Conservation (phyloP, 1,139 yeast species). For the Saccharomycopsis hybrid region DNA sequence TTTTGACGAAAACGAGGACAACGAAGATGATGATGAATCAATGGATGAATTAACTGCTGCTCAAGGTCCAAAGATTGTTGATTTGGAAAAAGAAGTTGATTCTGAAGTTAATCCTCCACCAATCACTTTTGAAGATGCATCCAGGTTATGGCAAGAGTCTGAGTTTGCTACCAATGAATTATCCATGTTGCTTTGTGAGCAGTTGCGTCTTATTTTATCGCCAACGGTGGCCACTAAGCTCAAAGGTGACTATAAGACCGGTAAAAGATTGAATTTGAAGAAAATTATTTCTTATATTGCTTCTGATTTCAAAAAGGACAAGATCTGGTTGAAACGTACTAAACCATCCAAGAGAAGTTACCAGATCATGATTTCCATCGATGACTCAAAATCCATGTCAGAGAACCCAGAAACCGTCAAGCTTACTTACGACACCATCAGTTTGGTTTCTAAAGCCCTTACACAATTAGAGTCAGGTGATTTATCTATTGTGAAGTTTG, state of each 20-base stretch:
- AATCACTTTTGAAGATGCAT: slow-evolving; percentile 57
- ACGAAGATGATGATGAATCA: slow-evolving; percentile 31
- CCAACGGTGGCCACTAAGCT: slow-evolving; percentile 94
- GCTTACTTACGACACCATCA: slow-evolving; percentile 90
- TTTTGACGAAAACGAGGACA: slow-evolving; percentile 38
- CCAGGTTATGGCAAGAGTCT: slow-evolving; percentile 74
- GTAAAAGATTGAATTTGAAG: slow-evolving; percentile 95
- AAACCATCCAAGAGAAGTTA: slow-evolving; percentile 96
- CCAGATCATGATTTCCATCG: slow-evolving; percentile 96
- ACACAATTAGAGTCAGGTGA: slow-evolving; percentile 95
- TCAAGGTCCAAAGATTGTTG: slow-evolving; percentile 29
- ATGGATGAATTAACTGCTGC: slow-evolving; percentile 31
- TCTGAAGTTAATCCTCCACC: too few species aligned
- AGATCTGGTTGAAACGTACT: slow-evolving; percentile 96
- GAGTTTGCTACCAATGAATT: slow-evolving; percentile 81
- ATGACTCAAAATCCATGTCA: slow-evolving; percentile 96
- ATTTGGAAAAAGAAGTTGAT: too few species aligned
- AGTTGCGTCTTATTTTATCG: slow-evolving; percentile 82
- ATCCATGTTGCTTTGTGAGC: slow-evolving; percentile 86
- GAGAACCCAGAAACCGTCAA: slow-evolving; percentile 78
- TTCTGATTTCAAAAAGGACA: slow-evolving; percentile 93
- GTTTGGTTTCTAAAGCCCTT: slow-evolving; percentile 88
- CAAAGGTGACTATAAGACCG: slow-evolving; percentile 94
- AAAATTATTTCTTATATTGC: slow-evolving; percentile 97
- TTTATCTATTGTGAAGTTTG: slow-evolving; percentile 84